These are phyloP conservation scores for Suhomyces panamericanus DNA, from an alignment of 1,139 yeast genomes.

Conservation along the genomic window DNA sequence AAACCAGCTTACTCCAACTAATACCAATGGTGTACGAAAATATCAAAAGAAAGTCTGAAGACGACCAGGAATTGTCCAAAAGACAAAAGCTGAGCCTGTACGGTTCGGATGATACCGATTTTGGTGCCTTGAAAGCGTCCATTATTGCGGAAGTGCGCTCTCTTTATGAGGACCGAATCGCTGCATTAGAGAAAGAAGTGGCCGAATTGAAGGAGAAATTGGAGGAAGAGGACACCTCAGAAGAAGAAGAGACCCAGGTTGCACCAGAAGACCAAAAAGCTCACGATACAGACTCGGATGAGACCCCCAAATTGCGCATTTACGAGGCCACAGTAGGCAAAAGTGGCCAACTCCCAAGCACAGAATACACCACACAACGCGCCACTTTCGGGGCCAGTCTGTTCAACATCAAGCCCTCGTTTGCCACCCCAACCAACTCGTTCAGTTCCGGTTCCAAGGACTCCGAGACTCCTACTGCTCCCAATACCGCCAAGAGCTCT, in stretches of 20 bases:
- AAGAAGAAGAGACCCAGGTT: neutral
- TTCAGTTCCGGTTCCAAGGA: constrained; percentile 12
- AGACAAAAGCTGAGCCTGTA: neutral
- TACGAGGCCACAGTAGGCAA: neutral
- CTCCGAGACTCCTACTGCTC: constrained; percentile 14
- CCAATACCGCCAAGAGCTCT: constrained; percentile 14
- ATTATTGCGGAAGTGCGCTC: constrained; percentile 9
- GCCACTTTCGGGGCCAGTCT: constrained; percentile 35
- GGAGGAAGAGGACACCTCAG: neutral
- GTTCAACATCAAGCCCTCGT: constrained; percentile 23
- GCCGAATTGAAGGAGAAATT: constrained; percentile 14
- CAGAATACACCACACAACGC: neutral
- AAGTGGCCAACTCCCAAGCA: neutral
- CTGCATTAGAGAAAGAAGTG: constrained; percentile 24
- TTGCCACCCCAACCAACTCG: constrained; percentile 26
- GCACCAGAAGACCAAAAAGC: neutral
- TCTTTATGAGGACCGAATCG: constrained; percentile 22
- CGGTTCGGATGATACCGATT: neutral
- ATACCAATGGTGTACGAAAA: constrained; percentile 2
- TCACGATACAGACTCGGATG: neutral
- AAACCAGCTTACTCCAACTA: neutral
- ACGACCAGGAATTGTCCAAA: neutral
- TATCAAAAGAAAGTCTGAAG: constrained; percentile 6
- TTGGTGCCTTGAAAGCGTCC: constrained; percentile 2
- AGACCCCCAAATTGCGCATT: neutral